phyloP scores from a whole-genome alignment of 2,329 filamentous ascomycete species.

The Stemphylium lycopersici region DNA sequence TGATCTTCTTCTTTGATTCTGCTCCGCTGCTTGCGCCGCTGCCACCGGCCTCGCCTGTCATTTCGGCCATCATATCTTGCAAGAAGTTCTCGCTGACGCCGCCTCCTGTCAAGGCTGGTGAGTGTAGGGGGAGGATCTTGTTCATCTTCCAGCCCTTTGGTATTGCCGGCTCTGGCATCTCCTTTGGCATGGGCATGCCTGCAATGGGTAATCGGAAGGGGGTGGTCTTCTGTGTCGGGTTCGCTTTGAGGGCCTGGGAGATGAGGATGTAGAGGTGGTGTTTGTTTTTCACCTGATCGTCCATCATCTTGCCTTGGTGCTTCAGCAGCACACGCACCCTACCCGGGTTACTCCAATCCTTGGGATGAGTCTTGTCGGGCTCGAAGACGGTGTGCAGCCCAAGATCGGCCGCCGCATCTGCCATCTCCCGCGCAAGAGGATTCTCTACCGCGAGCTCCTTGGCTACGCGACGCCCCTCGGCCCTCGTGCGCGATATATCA shows the following conservation, averaged over 20 bases:
- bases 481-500: constrained; percentile 74
- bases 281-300: constrained; percentile 70
- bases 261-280: constrained; percentile 87
- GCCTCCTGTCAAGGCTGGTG: constrained; percentile 86
- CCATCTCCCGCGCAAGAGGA: constrained; percentile 87
- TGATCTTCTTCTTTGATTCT: constrained; percentile 41
- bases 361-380: constrained; percentile 89
- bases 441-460: constrained; percentile 75
- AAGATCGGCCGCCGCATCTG: constrained; percentile 72
- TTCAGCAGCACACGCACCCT: constrained; percentile 80
- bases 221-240: constrained; percentile 77
- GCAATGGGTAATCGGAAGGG: constrained; percentile 75
- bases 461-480: constrained; percentile 80
- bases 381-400: constrained; percentile 80
- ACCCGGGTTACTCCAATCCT: constrained; percentile 97
- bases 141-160: constrained; percentile 93
- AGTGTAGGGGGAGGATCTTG: constrained; percentile 82
- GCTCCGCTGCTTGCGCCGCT: constrained; percentile 32
- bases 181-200: constrained; percentile 70
- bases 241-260: constrained; percentile 72
- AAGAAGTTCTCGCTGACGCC: constrained; percentile 94
- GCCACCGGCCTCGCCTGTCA: constrained; percentile 60
- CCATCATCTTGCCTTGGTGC: constrained; percentile 61
- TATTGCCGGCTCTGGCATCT: constrained; percentile 68
- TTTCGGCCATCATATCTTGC: constrained; percentile 96